Conservation (phyloP, 192 early-diverging fungal genomes). For the Coemansia sp. region DNA sequence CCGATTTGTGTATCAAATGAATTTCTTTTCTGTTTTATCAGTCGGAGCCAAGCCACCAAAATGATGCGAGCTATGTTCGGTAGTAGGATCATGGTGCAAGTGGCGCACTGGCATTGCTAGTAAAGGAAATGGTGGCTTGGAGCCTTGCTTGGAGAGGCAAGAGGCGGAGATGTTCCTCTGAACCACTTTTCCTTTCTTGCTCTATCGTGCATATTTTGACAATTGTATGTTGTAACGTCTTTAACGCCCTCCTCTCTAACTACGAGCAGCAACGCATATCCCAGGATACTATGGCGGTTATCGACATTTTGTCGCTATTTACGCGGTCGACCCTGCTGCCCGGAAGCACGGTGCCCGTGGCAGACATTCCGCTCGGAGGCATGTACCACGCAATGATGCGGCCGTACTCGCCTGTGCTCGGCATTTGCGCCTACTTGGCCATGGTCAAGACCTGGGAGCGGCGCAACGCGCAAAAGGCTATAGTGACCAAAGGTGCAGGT, state of each 20-base stretch:
- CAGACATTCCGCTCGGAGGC: constrained; percentile 64
- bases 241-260: too few species aligned
- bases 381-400: constrained; percentile 69
- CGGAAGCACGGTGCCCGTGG: constrained; percentile 8
- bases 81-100: background rate
- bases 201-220: background rate
- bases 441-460: constrained; percentile 29
- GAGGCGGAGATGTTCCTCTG: background rate
- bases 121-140: background rate
- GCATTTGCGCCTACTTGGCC: constrained; percentile 31
- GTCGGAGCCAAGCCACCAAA: background rate
- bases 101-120: background rate
- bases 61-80: background rate
- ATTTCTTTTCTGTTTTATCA: background rate
- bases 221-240: background rate
- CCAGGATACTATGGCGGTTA: background rate
- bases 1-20: too few species aligned
- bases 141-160: background rate
- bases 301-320: background rate
- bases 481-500: constrained; percentile 1
- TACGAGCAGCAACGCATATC: background rate
- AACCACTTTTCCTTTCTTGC: background rate
- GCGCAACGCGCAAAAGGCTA: constrained; percentile 14
- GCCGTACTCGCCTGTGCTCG: constrained; percentile 63
- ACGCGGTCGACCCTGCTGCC: constrained; percentile 4